Percentiles rank a stretch among this genome's conserved stretches.
These are phyloP conservation scores for Torulaspora quercuum DNA, from an alignment of 805 yeast species.

Conservation along the genomic window DNA sequence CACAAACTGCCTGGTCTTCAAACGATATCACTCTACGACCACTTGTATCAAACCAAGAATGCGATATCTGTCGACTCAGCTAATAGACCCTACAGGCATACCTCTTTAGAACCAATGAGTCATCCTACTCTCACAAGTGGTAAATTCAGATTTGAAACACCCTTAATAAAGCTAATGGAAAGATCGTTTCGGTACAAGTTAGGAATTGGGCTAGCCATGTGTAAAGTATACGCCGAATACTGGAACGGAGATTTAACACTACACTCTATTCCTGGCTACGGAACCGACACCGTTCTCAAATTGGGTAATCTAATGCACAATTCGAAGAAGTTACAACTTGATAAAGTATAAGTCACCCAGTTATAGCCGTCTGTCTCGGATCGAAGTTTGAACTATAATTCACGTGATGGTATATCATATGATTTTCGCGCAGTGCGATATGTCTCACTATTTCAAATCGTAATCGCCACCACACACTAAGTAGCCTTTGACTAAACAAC, in stretches of 20 bases:
- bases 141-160: slow-evolving; percentile 35
- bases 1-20: slow-evolving; percentile 66
- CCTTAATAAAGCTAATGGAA: slow-evolving; percentile 60
- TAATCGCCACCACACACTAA: slow-evolving; percentile 6
- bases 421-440: too few relatives aligned
- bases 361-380: background rate
- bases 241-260: slow-evolving; percentile 91
- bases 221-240: slow-evolving; percentile 89
- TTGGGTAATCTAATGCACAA: slow-evolving; percentile 73
- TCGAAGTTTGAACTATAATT: background rate
- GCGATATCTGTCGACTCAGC: slow-evolving; percentile 8
- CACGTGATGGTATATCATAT: slow-evolving; percentile 8
- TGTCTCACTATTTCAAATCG: background rate
- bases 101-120: slow-evolving; percentile 39
- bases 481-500: background rate
- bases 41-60: slow-evolving; percentile 20
- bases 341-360: slow-evolving; percentile 53
- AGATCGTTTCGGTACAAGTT: slow-evolving; percentile 72
- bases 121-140: slow-evolving; percentile 32
- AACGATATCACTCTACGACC: slow-evolving; percentile 35
- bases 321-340: slow-evolving; percentile 61
- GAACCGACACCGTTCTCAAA: slow-evolving; percentile 81
- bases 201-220: slow-evolving; percentile 89
- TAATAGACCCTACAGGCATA: slow-evolving; percentile 31
- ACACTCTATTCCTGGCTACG: slow-evolving; percentile 84